These are phyloP conservation scores for Phascolomyces articulosus DNA, from an alignment of 371 early-diverging fungal species.

Conservation along the genomic window DNA sequence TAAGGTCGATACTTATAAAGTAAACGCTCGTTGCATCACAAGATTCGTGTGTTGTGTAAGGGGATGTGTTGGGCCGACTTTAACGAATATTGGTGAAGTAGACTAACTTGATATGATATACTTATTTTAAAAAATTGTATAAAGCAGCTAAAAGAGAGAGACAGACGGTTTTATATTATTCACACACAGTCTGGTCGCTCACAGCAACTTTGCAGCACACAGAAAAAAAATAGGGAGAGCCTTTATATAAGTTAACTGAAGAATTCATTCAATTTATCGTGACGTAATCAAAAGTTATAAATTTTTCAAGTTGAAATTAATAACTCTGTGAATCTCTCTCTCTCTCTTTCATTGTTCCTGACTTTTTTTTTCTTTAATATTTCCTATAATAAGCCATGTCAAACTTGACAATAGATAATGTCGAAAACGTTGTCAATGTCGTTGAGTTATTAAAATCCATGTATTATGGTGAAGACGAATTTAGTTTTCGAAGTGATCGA, in stretches of 20 bases:
- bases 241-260: too few relatives aligned
- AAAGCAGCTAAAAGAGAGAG: too few relatives aligned
- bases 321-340: too few relatives aligned
- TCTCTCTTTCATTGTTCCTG: background rate
- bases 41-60: background rate
- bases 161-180: too few relatives aligned
- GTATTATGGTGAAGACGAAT: slow-evolving; percentile 21
- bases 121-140: background rate
- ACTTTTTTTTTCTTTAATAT: slow-evolving; percentile 5
- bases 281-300: too few relatives aligned
- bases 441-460: slow-evolving; percentile 18
- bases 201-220: too few relatives aligned
- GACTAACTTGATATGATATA: background rate
- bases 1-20: background rate
- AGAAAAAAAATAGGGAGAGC: too few relatives aligned
- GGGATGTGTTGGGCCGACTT: background rate
- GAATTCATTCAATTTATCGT: too few relatives aligned
- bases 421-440: slow-evolving; percentile 8
- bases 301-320: too few relatives aligned
- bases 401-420: background rate
- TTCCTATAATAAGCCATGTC: background rate
- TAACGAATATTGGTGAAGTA: too few relatives aligned
- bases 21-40: slow-evolving; percentile 5
- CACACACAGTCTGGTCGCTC: too few relatives aligned
- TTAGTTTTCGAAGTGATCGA: slow-evolving; percentile 7